Evolutionary conservation across 306 rosid genomes (phyloP).

Genomic region (Castanopsis chinensis): DNA sequence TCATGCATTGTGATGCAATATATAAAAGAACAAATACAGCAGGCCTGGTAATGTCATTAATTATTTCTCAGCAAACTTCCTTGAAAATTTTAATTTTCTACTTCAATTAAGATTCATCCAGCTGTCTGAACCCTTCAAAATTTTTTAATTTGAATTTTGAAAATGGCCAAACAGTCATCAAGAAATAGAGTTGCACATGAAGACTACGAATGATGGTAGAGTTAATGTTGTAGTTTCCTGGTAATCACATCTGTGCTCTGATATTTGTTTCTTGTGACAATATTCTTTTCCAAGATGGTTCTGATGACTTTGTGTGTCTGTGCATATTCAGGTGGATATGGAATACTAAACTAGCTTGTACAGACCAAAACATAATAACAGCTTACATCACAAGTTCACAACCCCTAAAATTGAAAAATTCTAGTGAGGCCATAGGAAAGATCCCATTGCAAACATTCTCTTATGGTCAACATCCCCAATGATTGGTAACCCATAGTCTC

Average conservation of each 20-base stretch:
- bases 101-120: slow-evolving; percentile 60
- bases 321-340: slow-evolving; percentile 65
- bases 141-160: slow-evolving; percentile 76
- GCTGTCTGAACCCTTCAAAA: slow-evolving; percentile 97
- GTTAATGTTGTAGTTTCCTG: slow-evolving; percentile 81
- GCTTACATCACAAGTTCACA: not conserved
- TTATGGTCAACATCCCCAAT: slow-evolving; percentile 44
- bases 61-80: slow-evolving; percentile 15
- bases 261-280: not conserved
- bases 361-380: too few relatives aligned
- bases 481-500: slow-evolving; percentile 55
- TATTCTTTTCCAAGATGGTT: not conserved
- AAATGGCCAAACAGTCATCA: slow-evolving; percentile 89
- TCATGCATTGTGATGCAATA: slow-evolving; percentile 66
- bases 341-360: slow-evolving; percentile 30
- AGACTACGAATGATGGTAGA: slow-evolving; percentile 68
- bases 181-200: slow-evolving; percentile 49
- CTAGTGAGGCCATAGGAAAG: slow-evolving; percentile 53
- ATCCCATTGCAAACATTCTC: slow-evolving; percentile 61
- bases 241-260: slow-evolving; percentile 43
- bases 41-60: slow-evolving; percentile 43
- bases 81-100: slow-evolving; percentile 32
- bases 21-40: slow-evolving; percentile 58
- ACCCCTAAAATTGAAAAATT: not conserved
- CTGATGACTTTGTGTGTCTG: not conserved